A percentile compares a stretch with the other conserved stretches of the same genome.
phyloP scores from a whole-genome alignment of 2,329 filamentous ascomycete species.

The Plectosphaerella sp. region DNA sequence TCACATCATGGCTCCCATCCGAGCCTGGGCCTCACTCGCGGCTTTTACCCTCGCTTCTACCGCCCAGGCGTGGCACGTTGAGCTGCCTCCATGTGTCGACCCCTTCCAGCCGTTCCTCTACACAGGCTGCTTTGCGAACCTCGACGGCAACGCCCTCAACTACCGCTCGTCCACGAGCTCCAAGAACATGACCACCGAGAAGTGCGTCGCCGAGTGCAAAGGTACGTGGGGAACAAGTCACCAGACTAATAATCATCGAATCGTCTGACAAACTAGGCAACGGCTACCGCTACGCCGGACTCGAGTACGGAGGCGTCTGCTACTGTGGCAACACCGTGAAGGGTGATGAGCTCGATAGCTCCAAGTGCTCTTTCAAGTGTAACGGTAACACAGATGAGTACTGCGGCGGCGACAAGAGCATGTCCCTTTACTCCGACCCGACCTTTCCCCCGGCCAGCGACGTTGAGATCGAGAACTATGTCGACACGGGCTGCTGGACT shows the following conservation, averaged over 20 bases:
- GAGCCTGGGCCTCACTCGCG: conserved; percentile 29
- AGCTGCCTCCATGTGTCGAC: conserved; percentile 38
- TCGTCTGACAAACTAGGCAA: conserved; percentile 26
- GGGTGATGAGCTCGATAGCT: conserved; percentile 44
- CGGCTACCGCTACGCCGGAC: conserved; percentile 45
- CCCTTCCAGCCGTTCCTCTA: conserved; percentile 43
- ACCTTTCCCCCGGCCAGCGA: conserved; percentile 39
- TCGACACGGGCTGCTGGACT: conserved; percentile 57
- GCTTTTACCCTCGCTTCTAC: conserved; percentile 30
- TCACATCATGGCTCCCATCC: conserved; percentile 25
- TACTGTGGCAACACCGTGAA: conserved; percentile 48
- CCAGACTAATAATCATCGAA: neutral
- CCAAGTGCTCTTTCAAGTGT: conserved; percentile 54
- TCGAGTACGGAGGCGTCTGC: conserved; percentile 48
- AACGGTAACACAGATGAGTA: conserved; percentile 36
- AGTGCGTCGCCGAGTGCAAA: conserved; percentile 45
- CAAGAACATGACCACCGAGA: conserved; percentile 41
- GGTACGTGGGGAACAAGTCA: conserved; percentile 19
- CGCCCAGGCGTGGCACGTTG: conserved; percentile 35
- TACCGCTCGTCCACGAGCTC: conserved; percentile 33
- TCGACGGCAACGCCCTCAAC: conserved; percentile 27
- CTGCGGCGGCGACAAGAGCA: conserved; percentile 42
- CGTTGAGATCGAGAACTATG: conserved; percentile 47
- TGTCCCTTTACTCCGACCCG: conserved; percentile 45
- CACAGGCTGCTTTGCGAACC: conserved; percentile 42